These are phyloP conservation scores for Pseudisothecium myosuroides DNA, from an alignment of 225 moss, liverwort and hornwort genomes.

Conservation along the genomic window DNA sequence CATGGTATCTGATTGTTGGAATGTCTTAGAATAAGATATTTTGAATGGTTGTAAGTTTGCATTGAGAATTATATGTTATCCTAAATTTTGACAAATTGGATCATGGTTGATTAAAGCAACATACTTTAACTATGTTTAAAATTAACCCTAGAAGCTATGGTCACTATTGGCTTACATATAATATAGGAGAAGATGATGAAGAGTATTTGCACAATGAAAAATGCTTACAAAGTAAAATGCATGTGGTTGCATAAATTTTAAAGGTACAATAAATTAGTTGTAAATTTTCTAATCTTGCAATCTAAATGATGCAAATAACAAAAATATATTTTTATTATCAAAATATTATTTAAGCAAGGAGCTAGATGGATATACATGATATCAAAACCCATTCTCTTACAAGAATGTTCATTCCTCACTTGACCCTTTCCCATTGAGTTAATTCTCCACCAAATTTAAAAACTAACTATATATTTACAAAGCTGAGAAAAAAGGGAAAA, in stretches of 20 bases:
- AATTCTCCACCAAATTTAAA: not conserved
- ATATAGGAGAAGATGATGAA: not conserved
- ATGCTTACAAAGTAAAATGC: not conserved
- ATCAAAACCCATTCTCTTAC: not conserved
- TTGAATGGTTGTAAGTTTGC: too few species aligned
- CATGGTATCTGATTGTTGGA: too few species aligned
- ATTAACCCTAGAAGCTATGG: not conserved
- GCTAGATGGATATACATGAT: not conserved
- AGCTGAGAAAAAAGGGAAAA: not conserved
- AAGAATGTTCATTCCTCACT: not conserved
- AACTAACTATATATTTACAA: not conserved
- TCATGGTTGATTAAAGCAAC: rapidly evolving
- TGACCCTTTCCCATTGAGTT: not conserved
- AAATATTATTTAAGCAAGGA: not conserved
- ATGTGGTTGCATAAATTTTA: not conserved
- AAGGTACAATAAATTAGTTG: not conserved
- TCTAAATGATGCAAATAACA: not conserved
- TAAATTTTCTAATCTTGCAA: not conserved
- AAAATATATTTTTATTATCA: not conserved
- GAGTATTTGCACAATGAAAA: not conserved
- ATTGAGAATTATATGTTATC: too few species aligned
- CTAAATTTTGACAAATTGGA: too few species aligned
- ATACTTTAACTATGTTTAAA: too few species aligned
- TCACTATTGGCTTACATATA: not conserved
- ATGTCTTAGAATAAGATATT: too few species aligned